A percentile compares a stretch with the other conserved stretches of the same genome.
Evolutionary conservation across 83 land plant species (phyloP).

Genomic region (Diphasiastrum complanatum): DNA sequence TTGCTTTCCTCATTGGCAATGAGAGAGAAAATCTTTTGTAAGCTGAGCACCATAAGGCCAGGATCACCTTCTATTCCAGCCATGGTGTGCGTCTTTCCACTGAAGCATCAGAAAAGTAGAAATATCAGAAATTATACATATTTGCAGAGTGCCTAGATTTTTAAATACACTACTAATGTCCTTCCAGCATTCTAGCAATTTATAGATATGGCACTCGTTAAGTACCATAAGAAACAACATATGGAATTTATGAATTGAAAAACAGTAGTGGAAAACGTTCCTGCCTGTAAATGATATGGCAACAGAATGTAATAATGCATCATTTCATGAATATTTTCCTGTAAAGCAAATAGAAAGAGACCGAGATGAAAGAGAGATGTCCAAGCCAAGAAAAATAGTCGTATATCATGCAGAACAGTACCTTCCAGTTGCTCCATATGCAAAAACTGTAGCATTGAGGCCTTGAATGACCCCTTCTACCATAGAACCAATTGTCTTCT

Average conservation of each 20-base stretch:
- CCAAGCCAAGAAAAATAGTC: conserved; percentile 13
- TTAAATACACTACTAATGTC: background rate
- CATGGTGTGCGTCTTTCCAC: conserved; percentile 98
- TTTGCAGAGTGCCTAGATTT: background rate
- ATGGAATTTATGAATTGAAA: too few species aligned
- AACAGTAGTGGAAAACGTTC: too few species aligned
- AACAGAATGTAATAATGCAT: too few species aligned
- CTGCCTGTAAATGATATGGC: too few species aligned
- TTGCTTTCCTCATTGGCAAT: conserved; percentile 55
- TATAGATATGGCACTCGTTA: too few species aligned
- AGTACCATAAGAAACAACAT: too few species aligned
- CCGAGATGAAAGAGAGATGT: background rate
- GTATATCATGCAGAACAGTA: conserved; percentile 15
- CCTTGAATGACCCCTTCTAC: conserved; percentile 84
- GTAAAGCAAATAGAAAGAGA: background rate
- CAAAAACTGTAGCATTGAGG: conserved; percentile 93
- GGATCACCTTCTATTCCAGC: conserved; percentile 87
- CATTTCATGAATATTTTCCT: too few species aligned
- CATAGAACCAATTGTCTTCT: conserved; percentile 47
- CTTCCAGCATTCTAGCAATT: too few species aligned
- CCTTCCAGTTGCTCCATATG: conserved; percentile 99
- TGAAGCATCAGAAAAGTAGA: too few species aligned
- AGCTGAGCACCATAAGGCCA: conserved; percentile 93
- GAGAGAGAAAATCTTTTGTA: conserved; percentile 72
- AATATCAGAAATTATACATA: background rate